Percentiles rank a stretch among this genome's conserved stretches.
Conservation (phyloP, 192 early-diverging fungal species). For the Coemansia sp. region DNA sequence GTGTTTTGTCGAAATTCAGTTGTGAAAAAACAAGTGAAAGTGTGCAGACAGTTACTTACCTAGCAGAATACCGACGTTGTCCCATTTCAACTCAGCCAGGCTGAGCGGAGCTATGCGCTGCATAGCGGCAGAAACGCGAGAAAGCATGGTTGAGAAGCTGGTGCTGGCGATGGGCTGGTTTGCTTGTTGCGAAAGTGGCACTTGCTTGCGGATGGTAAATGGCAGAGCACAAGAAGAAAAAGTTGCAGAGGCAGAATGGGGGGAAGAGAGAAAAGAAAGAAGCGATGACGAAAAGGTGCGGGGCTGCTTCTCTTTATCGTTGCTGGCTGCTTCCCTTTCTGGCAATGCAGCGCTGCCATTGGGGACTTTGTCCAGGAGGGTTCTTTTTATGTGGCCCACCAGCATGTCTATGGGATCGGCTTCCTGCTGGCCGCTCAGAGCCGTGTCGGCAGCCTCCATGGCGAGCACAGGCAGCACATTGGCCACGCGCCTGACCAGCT, state of each 20-base stretch:
- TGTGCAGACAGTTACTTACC: conserved; percentile 26
- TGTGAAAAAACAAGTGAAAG: background rate
- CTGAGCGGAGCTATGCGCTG: conserved; percentile 83
- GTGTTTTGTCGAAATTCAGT: too few species aligned
- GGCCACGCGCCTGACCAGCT: conserved; percentile 51
- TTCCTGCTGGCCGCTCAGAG: background rate
- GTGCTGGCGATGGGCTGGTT: conserved; percentile 11
- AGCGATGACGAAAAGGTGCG: conserved; percentile 6
- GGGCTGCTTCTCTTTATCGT: background rate
- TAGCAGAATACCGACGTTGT: conserved; percentile 87
- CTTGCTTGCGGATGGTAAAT: conserved; percentile 43
- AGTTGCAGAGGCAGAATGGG: conserved; percentile 3
- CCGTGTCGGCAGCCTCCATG: conserved; percentile 27
- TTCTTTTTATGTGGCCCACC: conserved; percentile 24
- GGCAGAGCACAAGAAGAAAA: conserved; percentile 25
- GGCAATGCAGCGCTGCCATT: background rate
- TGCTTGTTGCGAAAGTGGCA: conserved; percentile 10
- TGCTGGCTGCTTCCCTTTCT: background rate
- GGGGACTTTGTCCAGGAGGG: conserved; percentile 15
- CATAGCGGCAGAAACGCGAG: conserved; percentile 62
- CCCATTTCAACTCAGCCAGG: conserved; percentile 82
- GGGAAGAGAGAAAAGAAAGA: conserved; percentile 11
- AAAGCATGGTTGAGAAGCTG: conserved; percentile 29
- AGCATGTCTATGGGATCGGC: conserved; percentile 29
- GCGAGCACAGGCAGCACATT: conserved; percentile 42